Conservation (phyloP, 192 early-diverging fungal genomes). For the Podochytrium sp. region DNA sequence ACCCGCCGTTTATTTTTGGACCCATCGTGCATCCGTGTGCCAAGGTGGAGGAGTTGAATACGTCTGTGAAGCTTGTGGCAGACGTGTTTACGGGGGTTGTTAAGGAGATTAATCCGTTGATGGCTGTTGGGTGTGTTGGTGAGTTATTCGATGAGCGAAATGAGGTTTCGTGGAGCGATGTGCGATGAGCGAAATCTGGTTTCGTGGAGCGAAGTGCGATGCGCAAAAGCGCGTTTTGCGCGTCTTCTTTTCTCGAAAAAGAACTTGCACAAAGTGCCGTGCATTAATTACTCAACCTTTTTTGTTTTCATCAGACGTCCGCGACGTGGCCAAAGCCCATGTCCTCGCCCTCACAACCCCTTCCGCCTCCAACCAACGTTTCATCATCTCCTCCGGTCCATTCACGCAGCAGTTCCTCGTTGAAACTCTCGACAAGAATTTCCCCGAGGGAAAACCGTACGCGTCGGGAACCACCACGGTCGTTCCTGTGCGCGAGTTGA, state of each 20-base stretch:
- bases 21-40: slow-evolving; percentile 19
- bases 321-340: slow-evolving; percentile 42
- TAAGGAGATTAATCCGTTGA: slow-evolving; percentile 11
- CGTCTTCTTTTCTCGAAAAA: no score
- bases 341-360: slow-evolving; percentile 23
- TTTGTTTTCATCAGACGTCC: slow-evolving; percentile 29
- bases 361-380: slow-evolving; percentile 18
- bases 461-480: not conserved
- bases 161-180: no score
- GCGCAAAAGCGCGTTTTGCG: no score
- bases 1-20: slow-evolving; percentile 38
- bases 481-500: slow-evolving; percentile 25
- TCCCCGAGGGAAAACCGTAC: slow-evolving; percentile 2
- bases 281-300: not conserved
- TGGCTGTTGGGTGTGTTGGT: not conserved
- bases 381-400: slow-evolving; percentile 28
- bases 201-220: no score
- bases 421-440: slow-evolving; percentile 8
- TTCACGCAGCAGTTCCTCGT: slow-evolving; percentile 6
- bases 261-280: not conserved
- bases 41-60: slow-evolving; percentile 13
- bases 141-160: no score
- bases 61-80: slow-evolving; percentile 12
- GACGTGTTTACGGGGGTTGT: not conserved
- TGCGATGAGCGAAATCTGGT: no score